Conservation (phyloP, 177 flowering plant species). For the Telopea speciosissima region DNA sequence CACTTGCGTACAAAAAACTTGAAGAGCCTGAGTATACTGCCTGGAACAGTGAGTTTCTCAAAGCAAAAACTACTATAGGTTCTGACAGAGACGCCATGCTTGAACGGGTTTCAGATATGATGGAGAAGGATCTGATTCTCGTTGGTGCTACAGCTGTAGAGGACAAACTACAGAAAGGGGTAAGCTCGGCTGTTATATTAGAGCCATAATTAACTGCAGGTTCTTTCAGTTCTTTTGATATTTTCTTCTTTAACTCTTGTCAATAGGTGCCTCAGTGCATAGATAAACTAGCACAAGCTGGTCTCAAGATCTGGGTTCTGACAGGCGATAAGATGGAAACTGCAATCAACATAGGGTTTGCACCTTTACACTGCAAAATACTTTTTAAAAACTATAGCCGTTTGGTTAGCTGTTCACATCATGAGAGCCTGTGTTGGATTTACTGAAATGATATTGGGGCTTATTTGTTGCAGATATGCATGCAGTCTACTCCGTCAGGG, state of each 20-base stretch:
- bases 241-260: constrained; percentile 5
- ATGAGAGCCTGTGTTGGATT: background rate
- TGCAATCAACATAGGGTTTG: constrained; percentile 92
- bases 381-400: background rate
- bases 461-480: constrained; percentile 51
- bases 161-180: constrained; percentile 91
- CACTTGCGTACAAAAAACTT: constrained; percentile 74
- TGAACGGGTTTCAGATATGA: constrained; percentile 59
- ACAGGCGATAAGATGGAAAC: constrained; percentile 99
- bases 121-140: constrained; percentile 78
- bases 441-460: constrained; percentile 2
- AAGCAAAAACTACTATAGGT: constrained; percentile 69
- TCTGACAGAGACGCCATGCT: constrained; percentile 81
- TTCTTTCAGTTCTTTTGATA: constrained; percentile 1
- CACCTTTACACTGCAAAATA: constrained; percentile 4
- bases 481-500: constrained; percentile 97
- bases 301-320: constrained; percentile 95
- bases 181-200: constrained; percentile 15
- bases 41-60: constrained; percentile 69
- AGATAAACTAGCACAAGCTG: constrained; percentile 96
- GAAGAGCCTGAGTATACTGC: constrained; percentile 65
- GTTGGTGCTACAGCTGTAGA: constrained; percentile 96
- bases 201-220: background rate
- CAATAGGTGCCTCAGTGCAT: constrained; percentile 89
- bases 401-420: background rate